A percentile compares a stretch with the other conserved stretches of the same genome.
Evolutionary conservation across 352 stramenopile genomes (phyloP).

Genomic region (Pythium plurisporium): DNA sequence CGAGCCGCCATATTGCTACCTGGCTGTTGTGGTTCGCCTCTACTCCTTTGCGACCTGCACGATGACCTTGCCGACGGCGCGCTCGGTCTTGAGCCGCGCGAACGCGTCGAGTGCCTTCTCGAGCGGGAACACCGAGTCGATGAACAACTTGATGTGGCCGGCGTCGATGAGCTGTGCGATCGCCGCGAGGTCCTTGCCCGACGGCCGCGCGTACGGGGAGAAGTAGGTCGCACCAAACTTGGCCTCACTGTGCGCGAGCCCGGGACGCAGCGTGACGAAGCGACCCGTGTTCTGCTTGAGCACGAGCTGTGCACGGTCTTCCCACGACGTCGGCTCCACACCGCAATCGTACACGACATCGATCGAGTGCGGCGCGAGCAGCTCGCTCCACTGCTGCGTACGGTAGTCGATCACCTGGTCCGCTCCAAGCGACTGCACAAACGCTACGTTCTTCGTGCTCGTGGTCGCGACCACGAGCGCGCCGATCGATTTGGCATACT

Average conservation of each 20-base stretch:
- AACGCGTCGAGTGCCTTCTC: slow-evolving; percentile 40
- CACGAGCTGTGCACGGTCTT: slow-evolving; percentile 32
- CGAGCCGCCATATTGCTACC: slow-evolving; percentile 31
- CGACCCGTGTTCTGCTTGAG: slow-evolving; percentile 32
- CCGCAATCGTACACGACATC: slow-evolving; percentile 23
- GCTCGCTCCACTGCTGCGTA: slow-evolving; percentile 25
- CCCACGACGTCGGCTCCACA: slow-evolving; percentile 29
- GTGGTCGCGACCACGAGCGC: slow-evolving; percentile 25
- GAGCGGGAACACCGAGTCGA: slow-evolving; percentile 42
- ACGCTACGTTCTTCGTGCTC: slow-evolving; percentile 31
- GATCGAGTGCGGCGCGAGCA: slow-evolving; percentile 19
- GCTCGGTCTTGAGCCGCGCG: slow-evolving; percentile 37
- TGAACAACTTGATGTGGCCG: slow-evolving; percentile 27
- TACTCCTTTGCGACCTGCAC: slow-evolving; percentile 45
- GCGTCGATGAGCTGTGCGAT: slow-evolving; percentile 38
- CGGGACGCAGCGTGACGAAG: slow-evolving; percentile 35
- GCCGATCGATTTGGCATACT: slow-evolving; percentile 34
- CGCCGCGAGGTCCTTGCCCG: slow-evolving; percentile 25
- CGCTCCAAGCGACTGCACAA: slow-evolving; percentile 31
- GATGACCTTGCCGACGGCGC: slow-evolving; percentile 57
- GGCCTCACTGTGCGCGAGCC: slow-evolving; percentile 37
- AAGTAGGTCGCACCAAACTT: slow-evolving; percentile 39
- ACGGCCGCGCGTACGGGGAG: slow-evolving; percentile 18
- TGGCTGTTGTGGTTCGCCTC: too few species aligned
- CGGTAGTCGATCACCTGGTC: slow-evolving; percentile 49